These are phyloP conservation scores for Fraxinus americana DNA, from an alignment of 257 asterid species.

Conservation along the genomic window DNA sequence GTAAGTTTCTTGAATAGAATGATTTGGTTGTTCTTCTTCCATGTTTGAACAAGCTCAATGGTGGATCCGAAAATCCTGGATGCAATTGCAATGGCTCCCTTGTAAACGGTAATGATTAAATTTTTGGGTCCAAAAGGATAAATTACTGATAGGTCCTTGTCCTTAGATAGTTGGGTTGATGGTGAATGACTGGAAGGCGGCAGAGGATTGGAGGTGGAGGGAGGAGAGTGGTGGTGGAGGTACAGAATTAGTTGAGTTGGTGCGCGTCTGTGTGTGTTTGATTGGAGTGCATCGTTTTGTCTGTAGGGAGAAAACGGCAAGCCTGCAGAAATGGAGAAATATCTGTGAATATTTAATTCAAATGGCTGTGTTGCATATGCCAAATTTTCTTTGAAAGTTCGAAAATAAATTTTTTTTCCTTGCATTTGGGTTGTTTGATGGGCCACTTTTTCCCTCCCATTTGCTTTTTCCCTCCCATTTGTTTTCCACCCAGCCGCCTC, in stretches of 20 bases:
- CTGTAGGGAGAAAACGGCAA: constrained; percentile 14
- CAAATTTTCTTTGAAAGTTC: no score
- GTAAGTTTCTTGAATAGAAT: constrained; percentile 18
- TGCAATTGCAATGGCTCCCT: background rate
- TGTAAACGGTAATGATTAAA: background rate
- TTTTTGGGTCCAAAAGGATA: background rate
- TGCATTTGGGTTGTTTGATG: no score
- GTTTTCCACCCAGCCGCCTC: no score
- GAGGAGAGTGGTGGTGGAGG: background rate
- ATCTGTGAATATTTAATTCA: background rate
- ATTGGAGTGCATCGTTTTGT: constrained; percentile 30
- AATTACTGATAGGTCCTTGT: background rate
- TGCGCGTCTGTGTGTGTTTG: constrained; percentile 15
- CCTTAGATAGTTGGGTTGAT: background rate
- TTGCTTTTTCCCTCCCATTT: no score
- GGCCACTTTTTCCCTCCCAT: no score
- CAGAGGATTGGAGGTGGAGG: background rate
- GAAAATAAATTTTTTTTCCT: no score
- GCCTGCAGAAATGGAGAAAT: constrained; percentile 15
- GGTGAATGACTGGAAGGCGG: background rate
- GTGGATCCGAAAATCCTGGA: background rate
- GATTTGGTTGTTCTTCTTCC: constrained; percentile 15
- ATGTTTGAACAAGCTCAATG: background rate
- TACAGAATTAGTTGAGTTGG: background rate
- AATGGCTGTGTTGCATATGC: no score